Base-by-base conservation (phyloP, 2,329 filamentous ascomycete species). In the Orbilia ellipsospora region DNA sequence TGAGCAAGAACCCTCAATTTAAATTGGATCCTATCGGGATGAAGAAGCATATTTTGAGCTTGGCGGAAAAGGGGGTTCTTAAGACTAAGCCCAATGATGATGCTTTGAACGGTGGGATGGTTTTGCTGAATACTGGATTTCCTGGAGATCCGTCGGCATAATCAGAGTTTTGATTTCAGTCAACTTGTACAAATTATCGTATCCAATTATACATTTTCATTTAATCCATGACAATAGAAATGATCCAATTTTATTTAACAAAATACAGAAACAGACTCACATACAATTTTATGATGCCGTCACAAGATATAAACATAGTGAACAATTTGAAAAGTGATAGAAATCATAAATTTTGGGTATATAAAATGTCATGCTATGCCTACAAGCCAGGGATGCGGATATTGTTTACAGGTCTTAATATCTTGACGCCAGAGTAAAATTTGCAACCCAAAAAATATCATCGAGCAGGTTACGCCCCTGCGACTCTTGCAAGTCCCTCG, bases 401-500 rank as follows among this genome's bases (percentile, higher is more conserved):
- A 10, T 36, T 36, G 8, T 7, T 6, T 36, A 36, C 31, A 36
- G 10, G 31, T 36, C 31, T 36, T 36, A 36, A 36, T 1, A 6
- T 36, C 5, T 36, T 36, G 31, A 36, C 5, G 31, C 10, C 31
- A 36, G 31, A 36, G 31, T 36, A 36, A 36, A 36, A 6, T 7
- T 36, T 36, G 31, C 31, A 36, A 23, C 5, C 31, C 31, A 7
- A 10, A 36, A 7, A 36, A 36, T 7, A 36, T 6, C 10, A 36
- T 10, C 23, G 4, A 36, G 15, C 5, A 26, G 28, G 26, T 82
- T 82, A 92, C 57, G 86, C 87, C 54, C 92, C 92, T 15, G 91
- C 90, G 78, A 99, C 94, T 73, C 98, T 92, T 40, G 95, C 95
- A 81, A 99, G 83, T 7, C 93, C 94, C 79, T 96, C 92, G 82